Base-by-base conservation (phyloP, 2,329 filamentous ascomycete genomes). In the Ophiosphaerella korrae region DNA sequence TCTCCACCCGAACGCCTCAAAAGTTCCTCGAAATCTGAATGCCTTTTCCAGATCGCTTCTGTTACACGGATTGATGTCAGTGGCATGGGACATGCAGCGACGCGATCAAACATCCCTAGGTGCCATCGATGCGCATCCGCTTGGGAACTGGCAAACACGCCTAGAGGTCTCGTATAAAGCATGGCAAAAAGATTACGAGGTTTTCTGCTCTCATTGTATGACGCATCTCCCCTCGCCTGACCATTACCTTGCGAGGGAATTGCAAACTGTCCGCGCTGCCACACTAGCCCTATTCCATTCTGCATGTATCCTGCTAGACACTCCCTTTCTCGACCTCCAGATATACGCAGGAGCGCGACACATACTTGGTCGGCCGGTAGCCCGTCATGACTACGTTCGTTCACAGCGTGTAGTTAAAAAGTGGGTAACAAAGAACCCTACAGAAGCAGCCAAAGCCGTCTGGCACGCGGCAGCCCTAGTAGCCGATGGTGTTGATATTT, bases 1-100 rank as follows among this genome's bases (percentile, higher is more conserved):
- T 47, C 76, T 86, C 2, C 79, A 78, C 1, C 77, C 80, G 1
- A 55, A 62, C n/a, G 50, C 60, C 3, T 49, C 65, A 7, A 40
- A 43, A 2, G 52, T 67, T 0, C 77, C 21, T 43, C 73, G 31
- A 59, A 73, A 12, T 66, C 74, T 86, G 0, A 84, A 84, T 51
- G 75, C 75, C 0, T 61, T 86, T 0, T 82, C 83, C 0, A 74
- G 82, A 0, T 68, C 83, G 0, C 69, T 87, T 1, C 67, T 87
- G 1, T 72, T 87, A 0, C 84, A 87, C 41, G 84, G 84, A 0
- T 68, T 87, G 1, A 86, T 87, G 83, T 84, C 82, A 0, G 77
- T 87, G 3, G 79, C 80, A 2, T 85, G 84, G 77, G 84, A 87
- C 50, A 80, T 87, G 74, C 81, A 83, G 43, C 75, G 84, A 1